Evolutionary conservation across 148 eudicot species (phyloP), one percentile per base, ranked within the genome.

Genomic region (Camellia lanceoleosa): DNA sequence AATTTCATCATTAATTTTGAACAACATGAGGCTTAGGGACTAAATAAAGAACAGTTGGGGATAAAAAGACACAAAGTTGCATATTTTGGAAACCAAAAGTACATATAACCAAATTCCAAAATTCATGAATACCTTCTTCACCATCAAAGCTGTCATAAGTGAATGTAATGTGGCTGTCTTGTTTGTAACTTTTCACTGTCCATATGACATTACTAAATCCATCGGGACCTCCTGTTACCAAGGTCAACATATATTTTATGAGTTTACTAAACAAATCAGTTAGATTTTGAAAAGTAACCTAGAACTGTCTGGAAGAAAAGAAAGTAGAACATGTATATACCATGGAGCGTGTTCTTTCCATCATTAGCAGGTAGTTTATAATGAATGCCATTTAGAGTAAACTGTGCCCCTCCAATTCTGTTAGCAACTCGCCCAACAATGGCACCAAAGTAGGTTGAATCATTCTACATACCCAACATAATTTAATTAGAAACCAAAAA

Each of bases 351-450:
- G 88, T 92, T 94, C 4, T 86, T 84, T 52, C 89, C 89, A 12
- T 94, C 94, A 77, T 94, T 94, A 16, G 93, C 77, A 7, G 66
- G 47, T 62, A 94, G 61, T 44, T 85, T 84, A 83, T 92, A 92
- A n/a, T 76, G 66, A 41, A 30, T 68, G 1, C 92, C 92, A 62
- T 94, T 79, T 14, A 89, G 78, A 13, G 84, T 78, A 77, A 90
- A 94, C 38, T 86, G 73, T 9, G 94, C 98, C 15, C 87, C 87
- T 19, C 81, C 85, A 13, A 94, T 90, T 79, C 98, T 77, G 80
- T 94, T 94, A 3, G 96, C 98, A 19, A 92, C 98, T 1, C 98
- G 91, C 3, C 98, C 98, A 62, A 92, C 89, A 16, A 85, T 74
- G 46, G 87, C 89, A 20, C 98, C 98, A 68, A 94, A 92, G 66